Conservation (phyloP, 2,329 filamentous ascomycete species). For the Claviceps capensis region DNA sequence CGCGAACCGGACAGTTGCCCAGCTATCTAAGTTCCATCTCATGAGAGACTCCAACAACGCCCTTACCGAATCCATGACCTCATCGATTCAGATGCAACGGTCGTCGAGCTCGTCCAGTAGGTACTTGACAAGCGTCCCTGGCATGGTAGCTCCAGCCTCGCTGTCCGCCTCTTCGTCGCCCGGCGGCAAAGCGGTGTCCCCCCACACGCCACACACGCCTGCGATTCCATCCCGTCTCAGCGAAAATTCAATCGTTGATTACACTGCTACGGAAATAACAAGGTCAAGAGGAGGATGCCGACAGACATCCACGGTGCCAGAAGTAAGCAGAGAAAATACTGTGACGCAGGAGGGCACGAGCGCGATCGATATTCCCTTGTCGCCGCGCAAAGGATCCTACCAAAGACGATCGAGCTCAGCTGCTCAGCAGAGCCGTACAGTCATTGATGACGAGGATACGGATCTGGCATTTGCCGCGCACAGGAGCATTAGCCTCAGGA, state of each 20-base stretch:
- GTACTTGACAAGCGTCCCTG: constrained; percentile 44
- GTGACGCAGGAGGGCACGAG: constrained; percentile 40
- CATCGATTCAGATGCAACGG: constrained; percentile 71
- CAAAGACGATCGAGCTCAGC: constrained; percentile 56
- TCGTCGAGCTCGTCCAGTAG: constrained; percentile 62
- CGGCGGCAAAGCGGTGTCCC: constrained; percentile 76
- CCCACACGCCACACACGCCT: constrained; percentile 83
- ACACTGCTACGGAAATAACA: constrained; percentile 16
- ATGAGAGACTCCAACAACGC: constrained; percentile 84
- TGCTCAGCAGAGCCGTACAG: constrained; percentile 44
- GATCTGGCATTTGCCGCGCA: constrained; percentile 48
- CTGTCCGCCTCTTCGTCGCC: constrained; percentile 80
- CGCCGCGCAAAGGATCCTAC: constrained; percentile 44
- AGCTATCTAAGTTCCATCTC: constrained; percentile 70
- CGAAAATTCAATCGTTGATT: constrained; percentile 60
- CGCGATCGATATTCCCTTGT: constrained; percentile 62
- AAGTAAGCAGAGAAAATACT: constrained; percentile 22
- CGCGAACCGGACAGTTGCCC: constrained; percentile 62
- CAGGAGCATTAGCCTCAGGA: constrained; percentile 54
- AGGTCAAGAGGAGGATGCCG: constrained; percentile 16
- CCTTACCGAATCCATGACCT: constrained; percentile 85
- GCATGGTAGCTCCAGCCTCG: constrained; percentile 59
- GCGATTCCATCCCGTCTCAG: constrained; percentile 88
- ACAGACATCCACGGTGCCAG: constrained; percentile 14
- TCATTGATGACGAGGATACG: constrained; percentile 43